Evolutionary conservation across 2,329 filamentous ascomycete genomes (phyloP).

Genomic region (Neonectria neomacrospora): DNA sequence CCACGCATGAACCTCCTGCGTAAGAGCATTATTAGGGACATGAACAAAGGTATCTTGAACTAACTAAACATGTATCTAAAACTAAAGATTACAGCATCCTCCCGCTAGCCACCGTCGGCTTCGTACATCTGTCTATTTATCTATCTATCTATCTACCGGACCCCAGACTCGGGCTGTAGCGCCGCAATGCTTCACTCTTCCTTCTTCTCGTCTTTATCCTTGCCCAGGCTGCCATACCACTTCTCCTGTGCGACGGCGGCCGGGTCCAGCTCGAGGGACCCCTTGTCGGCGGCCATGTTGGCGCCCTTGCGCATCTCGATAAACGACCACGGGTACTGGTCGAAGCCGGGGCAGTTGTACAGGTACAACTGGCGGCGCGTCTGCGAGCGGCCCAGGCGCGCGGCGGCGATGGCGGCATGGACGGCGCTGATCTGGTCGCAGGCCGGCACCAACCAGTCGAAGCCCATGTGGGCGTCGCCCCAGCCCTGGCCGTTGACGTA

Average conservation of each 20-base stretch:
- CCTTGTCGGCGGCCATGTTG: neutral
- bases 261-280: neutral
- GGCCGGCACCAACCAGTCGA: slow-evolving; percentile 16
- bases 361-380: slow-evolving; percentile 18
- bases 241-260: neutral
- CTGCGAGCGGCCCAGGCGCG: neutral
- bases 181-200: neutral
- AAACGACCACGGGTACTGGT: slow-evolving; percentile 17
- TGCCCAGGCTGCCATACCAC: neutral
- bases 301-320: neutral
- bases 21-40: too few species aligned
- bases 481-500: slow-evolving; percentile 32
- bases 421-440: slow-evolving; percentile 17
- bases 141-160: too few species aligned
- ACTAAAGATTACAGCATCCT: too few species aligned
- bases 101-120: neutral
- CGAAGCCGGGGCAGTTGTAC: slow-evolving; percentile 24
- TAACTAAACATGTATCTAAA: too few species aligned
- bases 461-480: slow-evolving; percentile 29
- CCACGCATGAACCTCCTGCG: too few species aligned
- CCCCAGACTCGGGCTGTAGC: too few species aligned
- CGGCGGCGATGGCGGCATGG: slow-evolving; percentile 13
- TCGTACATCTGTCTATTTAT: too few species aligned
- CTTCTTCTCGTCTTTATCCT: neutral
- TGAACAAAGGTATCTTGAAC: too few species aligned